A percentile compares a stretch with the other conserved stretches of the same genome.
Conservation (phyloP, 306 rosid genomes). For the Acacia acuminata region DNA sequence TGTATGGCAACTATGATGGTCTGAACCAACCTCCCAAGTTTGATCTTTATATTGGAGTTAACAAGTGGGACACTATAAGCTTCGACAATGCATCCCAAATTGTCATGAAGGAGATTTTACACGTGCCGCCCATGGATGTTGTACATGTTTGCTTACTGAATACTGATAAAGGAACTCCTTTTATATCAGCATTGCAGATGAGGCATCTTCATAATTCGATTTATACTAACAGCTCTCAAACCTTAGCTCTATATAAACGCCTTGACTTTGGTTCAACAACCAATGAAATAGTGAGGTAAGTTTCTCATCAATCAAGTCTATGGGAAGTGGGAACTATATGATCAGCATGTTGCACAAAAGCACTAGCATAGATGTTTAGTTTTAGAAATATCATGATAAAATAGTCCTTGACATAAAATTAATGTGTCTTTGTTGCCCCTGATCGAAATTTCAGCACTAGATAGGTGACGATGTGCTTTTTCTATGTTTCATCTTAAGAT, state of each 20-base stretch:
- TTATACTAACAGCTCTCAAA: conserved; percentile 18
- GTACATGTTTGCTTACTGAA: conserved; percentile 46
- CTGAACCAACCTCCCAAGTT: conserved; percentile 31
- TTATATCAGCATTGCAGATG: conserved; percentile 56
- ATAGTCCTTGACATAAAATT: neutral
- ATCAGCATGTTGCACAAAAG: neutral
- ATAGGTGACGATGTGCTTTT: neutral
- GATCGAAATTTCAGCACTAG: neutral
- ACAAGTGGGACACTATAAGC: conserved; percentile 36
- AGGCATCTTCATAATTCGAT: conserved; percentile 39
- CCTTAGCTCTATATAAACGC: conserved; percentile 28
- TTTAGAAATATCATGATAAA: neutral
- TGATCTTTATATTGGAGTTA: conserved; percentile 40
- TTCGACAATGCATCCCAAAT: neutral
- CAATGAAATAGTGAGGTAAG: conserved; percentile 42
- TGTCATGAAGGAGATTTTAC: conserved; percentile 39
- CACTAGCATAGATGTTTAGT: neutral
- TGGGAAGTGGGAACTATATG: neutral
- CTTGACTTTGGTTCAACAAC: conserved; percentile 40
- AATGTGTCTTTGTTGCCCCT: neutral
- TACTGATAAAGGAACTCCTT: conserved; percentile 49
- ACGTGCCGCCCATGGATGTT: conserved; percentile 34
- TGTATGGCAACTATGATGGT: conserved; percentile 47
- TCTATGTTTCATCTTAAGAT: neutral
- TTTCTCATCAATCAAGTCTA: neutral